Conservation (phyloP, 2,329 filamentous ascomycete genomes). For the Paramyrothecium sp. region DNA sequence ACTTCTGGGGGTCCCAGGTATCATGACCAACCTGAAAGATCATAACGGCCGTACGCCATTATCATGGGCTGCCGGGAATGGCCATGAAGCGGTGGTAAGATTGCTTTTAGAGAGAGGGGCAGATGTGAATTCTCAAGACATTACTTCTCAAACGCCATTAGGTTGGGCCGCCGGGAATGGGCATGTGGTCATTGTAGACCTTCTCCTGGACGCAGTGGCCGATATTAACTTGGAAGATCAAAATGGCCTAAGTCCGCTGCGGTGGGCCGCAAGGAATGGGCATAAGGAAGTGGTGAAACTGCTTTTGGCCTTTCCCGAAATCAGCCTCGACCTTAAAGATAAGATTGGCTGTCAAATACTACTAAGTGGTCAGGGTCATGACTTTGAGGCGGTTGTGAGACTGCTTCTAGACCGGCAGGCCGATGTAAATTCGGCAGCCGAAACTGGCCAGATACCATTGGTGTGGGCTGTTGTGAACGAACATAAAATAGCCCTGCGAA, state of each 20-base stretch:
- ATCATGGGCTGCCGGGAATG: background rate
- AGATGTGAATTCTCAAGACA: background rate
- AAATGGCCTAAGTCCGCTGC: background rate
- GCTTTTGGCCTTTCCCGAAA: background rate
- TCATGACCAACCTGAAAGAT: no score
- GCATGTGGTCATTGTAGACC: background rate
- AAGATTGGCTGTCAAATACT: constrained; percentile 2
- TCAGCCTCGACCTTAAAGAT: background rate
- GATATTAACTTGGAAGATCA: background rate
- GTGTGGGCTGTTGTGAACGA: background rate
- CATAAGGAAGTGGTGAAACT: constrained; percentile 5
- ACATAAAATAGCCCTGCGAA: background rate
- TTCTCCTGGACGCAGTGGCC: background rate
- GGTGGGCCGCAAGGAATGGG: background rate
- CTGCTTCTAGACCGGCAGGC: background rate
- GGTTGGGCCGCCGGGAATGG: background rate
- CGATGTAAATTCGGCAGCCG: background rate
- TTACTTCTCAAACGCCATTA: background rate
- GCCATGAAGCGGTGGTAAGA: background rate
- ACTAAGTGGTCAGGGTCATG: background rate
- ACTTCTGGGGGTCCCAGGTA: no score
- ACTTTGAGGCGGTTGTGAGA: background rate
- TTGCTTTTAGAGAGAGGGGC: background rate
- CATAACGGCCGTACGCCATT: no score
- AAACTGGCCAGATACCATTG: background rate